Base-by-base conservation (phyloP, 2,329 filamentous ascomycete species). In the Blumeriella jaapii region DNA sequence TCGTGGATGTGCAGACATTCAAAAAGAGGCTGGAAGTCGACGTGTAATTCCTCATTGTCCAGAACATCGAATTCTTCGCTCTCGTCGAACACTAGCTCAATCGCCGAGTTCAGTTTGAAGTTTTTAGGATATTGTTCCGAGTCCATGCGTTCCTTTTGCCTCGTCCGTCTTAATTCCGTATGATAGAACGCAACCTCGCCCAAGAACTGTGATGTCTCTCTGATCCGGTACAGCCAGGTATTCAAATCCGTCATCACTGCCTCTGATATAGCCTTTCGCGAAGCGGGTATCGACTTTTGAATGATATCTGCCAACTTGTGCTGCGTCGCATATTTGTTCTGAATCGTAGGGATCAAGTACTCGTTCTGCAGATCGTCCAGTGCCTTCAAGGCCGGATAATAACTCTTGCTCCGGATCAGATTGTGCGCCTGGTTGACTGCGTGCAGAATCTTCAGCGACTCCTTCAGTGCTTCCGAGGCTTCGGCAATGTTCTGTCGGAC, bases 171-270 rank as follows among this genome's bases (percentile, higher is more conserved):
- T 55, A 93, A 73, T 50, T 95, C 82, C 0, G 91, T 98, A 54
- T 96, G 86, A 54, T 93, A 96, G 55, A 98, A 93, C 3, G 91
- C 87, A 5, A 98, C 84, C 57, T 98, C 91, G 4, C 91, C 91
- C 6, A 98, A 63, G 45, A 94, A 95, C 49, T 95, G 89, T 1
- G 91, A 95, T 12, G 86, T 93, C 59, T 98, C 91, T 51, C 91
- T 78, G 44, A 98, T 93, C 14, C 84, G 78, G 53, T 82, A 98
- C 7, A 98, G 67, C 91, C 91, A 98, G 1, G 86, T 95, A 55
- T 96, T 96, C 36, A 98, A 62, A 59, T 98, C 91, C 2, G 75
- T 82, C 85, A 96, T 96, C 47, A 98, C 91, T 10, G 87, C 86
- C 59, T 96, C 89, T 3, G 89, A 89, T 38, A 98, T 95, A 32